Conservation (phyloP, 257 asterid species). For the Coffea canephora region DNA sequence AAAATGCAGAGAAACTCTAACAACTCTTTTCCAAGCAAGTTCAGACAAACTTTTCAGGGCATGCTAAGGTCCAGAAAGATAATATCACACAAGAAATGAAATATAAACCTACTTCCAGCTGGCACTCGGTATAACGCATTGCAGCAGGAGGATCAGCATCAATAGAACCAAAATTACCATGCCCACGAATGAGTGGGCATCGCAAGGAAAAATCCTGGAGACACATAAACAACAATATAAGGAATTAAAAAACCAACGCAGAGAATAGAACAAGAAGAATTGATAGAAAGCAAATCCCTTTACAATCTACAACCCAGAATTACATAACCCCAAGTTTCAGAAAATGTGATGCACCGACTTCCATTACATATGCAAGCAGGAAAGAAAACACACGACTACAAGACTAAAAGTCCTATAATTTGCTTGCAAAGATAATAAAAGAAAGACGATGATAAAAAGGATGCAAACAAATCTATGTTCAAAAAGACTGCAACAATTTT, state of each 20-base stretch:
- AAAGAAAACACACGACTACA: background rate
- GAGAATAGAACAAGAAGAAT: background rate
- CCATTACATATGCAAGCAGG: background rate
- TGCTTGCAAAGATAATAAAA: background rate
- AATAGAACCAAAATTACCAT: constrained; percentile 95
- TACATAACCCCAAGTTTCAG: background rate
- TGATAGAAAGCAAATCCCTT: background rate
- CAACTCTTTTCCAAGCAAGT: background rate
- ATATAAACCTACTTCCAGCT: constrained; percentile 67
- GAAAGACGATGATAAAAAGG: background rate
- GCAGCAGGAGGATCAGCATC: constrained; percentile 99
- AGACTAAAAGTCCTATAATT: background rate
- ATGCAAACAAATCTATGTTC: background rate
- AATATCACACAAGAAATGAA: background rate
- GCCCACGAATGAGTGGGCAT: constrained; percentile 91
- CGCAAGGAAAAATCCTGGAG: constrained; percentile 96
- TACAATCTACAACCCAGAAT: background rate
- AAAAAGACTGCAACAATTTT: background rate
- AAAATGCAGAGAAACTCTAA: background rate
- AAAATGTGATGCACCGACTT: background rate
- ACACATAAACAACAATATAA: background rate
- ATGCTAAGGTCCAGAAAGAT: background rate
- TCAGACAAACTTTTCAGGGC: background rate
- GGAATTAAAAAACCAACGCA: background rate
- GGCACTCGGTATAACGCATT: constrained; percentile 98